phyloP scores from a whole-genome alignment of 208 protist genomes.

The Wallacemonas rigidus region DNA sequence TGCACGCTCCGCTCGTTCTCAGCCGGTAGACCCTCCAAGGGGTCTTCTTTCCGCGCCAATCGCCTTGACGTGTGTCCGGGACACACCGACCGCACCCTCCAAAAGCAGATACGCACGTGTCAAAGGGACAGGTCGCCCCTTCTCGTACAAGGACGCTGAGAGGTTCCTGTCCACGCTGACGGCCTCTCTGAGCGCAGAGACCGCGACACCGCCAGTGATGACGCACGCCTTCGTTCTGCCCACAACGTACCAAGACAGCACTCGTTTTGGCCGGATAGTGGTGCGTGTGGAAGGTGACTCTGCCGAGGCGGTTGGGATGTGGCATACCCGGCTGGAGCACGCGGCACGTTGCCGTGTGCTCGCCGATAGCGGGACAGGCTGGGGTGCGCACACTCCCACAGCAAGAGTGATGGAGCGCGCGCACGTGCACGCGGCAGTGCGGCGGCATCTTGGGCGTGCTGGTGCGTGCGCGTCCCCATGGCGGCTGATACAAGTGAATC shows the following conservation, averaged over 20 bases:
- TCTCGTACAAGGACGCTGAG: constrained; percentile 10
- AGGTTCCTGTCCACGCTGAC: background rate
- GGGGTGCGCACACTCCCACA: background rate
- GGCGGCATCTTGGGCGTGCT: background rate
- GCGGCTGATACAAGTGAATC: background rate
- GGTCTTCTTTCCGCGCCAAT: background rate
- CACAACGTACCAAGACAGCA: background rate
- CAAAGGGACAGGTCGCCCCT: background rate
- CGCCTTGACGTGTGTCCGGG: background rate
- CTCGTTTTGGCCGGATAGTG: constrained; percentile 4
- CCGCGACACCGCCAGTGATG: background rate
- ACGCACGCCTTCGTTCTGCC: constrained; percentile 1
- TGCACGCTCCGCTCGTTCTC: too few relatives aligned
- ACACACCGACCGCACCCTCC: background rate
- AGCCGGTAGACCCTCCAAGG: background rate
- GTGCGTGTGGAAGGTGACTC: constrained; percentile 12
- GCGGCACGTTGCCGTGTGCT: background rate
- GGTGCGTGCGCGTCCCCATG: background rate
- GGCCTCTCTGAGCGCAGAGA: background rate
- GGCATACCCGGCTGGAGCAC: background rate
- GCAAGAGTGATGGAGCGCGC: background rate
- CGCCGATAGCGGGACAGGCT: background rate
- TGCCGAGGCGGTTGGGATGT: background rate
- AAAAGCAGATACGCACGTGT: too few relatives aligned
- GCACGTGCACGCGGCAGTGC: background rate